Conservation (phyloP, 1,284 basidiomycete genomes). For the Erythrobasidium hasegawianum region DNA sequence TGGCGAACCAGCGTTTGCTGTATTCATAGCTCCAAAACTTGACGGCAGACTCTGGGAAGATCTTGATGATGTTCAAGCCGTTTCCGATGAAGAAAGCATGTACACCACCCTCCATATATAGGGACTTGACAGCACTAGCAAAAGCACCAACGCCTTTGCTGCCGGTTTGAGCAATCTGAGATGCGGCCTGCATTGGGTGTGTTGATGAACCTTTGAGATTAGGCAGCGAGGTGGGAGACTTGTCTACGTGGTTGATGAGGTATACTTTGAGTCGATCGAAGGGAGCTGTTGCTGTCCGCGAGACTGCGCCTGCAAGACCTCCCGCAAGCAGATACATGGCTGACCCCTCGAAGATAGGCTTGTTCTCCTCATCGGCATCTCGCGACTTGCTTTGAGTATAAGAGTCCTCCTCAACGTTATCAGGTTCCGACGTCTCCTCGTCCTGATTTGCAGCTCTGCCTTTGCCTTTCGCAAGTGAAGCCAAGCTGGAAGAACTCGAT, state of each 20-base stretch:
- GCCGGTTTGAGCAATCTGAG: constrained; percentile 39
- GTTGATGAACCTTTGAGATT: constrained; percentile 16
- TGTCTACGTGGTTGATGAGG: constrained; percentile 69
- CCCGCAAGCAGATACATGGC: constrained; percentile 86
- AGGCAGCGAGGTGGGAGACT: constrained; percentile 40
- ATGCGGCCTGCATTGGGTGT: constrained; percentile 36
- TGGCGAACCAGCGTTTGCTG: constrained; percentile 88
- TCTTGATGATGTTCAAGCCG: constrained; percentile 66
- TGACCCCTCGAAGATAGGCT: constrained; percentile 55
- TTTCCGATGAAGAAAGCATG: constrained; percentile 84
- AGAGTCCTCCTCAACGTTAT: constrained; percentile 43
- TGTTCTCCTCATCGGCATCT: constrained; percentile 60
- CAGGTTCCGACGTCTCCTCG: constrained; percentile 46
- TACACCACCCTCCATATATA: constrained; percentile 82
- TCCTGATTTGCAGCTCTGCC: not conserved
- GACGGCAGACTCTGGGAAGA: constrained; percentile 77
- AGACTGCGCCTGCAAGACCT: constrained; percentile 93
- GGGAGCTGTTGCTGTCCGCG: constrained; percentile 91
- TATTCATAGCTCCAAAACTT: constrained; percentile 97
- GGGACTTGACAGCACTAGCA: constrained; percentile 65
- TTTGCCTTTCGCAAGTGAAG: not conserved
- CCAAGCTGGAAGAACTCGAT: constrained; percentile 3
- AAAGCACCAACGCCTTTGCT: constrained; percentile 64
- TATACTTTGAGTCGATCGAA: constrained; percentile 97
- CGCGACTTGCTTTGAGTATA: constrained; percentile 39